Evolutionary conservation across 2,329 filamentous ascomycete genomes (phyloP).

Genomic region (Penicillium sp.): DNA sequence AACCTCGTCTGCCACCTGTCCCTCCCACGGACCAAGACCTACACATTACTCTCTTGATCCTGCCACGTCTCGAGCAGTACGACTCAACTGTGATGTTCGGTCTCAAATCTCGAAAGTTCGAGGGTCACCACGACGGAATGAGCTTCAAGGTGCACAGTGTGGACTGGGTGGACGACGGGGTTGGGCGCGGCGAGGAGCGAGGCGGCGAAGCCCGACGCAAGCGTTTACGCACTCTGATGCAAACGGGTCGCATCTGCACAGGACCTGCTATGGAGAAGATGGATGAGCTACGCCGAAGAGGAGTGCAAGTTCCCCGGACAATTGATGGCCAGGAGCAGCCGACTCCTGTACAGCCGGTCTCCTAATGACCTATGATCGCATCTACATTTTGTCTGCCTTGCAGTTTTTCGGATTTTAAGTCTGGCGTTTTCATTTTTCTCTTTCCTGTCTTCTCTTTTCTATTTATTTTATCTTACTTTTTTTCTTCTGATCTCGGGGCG

Average conservation of each 20-base stretch:
- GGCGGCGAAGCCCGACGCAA: slow-evolving; percentile 47
- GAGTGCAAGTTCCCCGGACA: slow-evolving; percentile 28
- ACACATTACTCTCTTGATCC: slow-evolving; percentile 78
- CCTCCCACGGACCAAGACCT: slow-evolving; percentile 68
- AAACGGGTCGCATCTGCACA: slow-evolving; percentile 41
- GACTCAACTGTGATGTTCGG: slow-evolving; percentile 70
- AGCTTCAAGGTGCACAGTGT: slow-evolving; percentile 81
- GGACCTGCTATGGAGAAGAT: slow-evolving; percentile 35
- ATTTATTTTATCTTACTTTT: background rate
- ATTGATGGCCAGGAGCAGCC: slow-evolving; percentile 26
- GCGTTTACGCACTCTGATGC: slow-evolving; percentile 45
- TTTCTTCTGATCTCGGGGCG: background rate
- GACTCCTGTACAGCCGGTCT: slow-evolving; percentile 31
- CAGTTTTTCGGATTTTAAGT: background rate
- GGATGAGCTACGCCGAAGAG: slow-evolving; percentile 32
- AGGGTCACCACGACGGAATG: slow-evolving; percentile 73
- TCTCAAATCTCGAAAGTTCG: slow-evolving; percentile 76
- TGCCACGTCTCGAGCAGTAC: slow-evolving; percentile 76
- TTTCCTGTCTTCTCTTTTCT: background rate
- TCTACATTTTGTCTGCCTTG: background rate
- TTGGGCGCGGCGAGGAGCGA: slow-evolving; percentile 45
- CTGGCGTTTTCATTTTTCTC: background rate
- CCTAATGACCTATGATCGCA: slow-evolving; percentile 15
- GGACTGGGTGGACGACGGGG: slow-evolving; percentile 75
- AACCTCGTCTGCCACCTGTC: slow-evolving; percentile 38